phyloP scores from a whole-genome alignment of 2,329 filamentous ascomycete species.

The Penicillium expansum region DNA sequence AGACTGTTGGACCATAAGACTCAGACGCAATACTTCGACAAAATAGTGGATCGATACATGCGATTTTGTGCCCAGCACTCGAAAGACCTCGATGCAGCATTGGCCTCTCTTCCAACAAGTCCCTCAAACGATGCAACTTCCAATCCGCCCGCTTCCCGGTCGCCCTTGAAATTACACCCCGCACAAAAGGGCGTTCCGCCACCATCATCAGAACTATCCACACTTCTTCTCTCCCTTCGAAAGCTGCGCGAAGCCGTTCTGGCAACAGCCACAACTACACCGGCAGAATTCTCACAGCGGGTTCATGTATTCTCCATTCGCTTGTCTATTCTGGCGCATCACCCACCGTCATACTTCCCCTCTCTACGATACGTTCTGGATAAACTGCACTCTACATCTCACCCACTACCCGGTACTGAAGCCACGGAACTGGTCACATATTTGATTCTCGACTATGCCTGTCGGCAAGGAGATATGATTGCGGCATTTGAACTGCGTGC shows the following conservation, averaged over 20 bases:
- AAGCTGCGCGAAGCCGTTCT: constrained; percentile 90
- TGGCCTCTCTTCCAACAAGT: constrained; percentile 59
- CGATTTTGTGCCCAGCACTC: constrained; percentile 76
- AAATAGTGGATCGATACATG: constrained; percentile 85
- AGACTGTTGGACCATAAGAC: constrained; percentile 71
- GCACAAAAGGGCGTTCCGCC: constrained; percentile 32
- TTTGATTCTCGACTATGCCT: constrained; percentile 82
- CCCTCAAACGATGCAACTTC: constrained; percentile 38
- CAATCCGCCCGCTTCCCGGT: constrained; percentile 37
- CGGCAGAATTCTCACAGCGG: constrained; percentile 78
- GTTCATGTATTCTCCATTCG: constrained; percentile 91
- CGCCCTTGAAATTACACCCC: constrained; percentile 20
- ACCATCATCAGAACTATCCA: constrained; percentile 64
- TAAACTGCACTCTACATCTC: constrained; percentile 61
- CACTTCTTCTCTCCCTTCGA: constrained; percentile 77
- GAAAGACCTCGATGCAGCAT: constrained; percentile 71
- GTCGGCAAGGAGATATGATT: constrained; percentile 71
- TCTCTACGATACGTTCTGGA: constrained; percentile 77
- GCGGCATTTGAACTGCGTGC: constrained; percentile 69
- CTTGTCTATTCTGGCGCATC: constrained; percentile 72
- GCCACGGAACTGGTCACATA: constrained; percentile 77
- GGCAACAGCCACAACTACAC: constrained; percentile 64
- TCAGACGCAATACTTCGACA: constrained; percentile 82
- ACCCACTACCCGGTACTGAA: constrained; percentile 69
- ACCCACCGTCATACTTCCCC: constrained; percentile 86